Conservation (phyloP, 2,329 filamentous ascomycete genomes). For the Drechslerella stenobrocha region DNA sequence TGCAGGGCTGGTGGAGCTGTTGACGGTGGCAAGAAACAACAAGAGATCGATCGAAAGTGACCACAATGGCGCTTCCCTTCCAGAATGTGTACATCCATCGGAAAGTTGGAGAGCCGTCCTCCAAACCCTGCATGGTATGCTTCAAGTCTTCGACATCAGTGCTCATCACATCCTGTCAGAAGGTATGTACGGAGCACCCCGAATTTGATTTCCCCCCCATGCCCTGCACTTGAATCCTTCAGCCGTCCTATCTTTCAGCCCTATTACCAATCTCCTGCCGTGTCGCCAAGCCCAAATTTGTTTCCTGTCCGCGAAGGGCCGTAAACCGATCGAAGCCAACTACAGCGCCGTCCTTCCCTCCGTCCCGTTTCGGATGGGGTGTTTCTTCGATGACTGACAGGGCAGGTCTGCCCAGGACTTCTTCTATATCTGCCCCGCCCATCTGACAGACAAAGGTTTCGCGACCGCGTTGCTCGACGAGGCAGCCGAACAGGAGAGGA, state of each 20-base stretch:
- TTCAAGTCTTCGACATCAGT: constrained; percentile 86
- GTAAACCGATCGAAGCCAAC: neutral
- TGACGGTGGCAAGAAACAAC: constrained; percentile 18
- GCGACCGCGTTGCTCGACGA: constrained; percentile 67
- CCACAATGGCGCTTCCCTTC: constrained; percentile 35
- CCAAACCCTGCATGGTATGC: constrained; percentile 87
- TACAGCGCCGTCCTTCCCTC: neutral
- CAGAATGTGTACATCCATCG: constrained; percentile 44
- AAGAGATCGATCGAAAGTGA: constrained; percentile 10
- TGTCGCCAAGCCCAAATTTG: constrained; percentile 27
- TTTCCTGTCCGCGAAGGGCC: constrained; percentile 21
- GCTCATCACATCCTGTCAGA: constrained; percentile 83
- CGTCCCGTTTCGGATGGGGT: constrained; percentile 14
- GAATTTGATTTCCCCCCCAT: constrained; percentile 17
- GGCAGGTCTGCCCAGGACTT: constrained; percentile 65
- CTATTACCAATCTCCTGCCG: constrained; percentile 19
- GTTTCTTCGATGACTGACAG: constrained; percentile 28
- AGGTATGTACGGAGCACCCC: constrained; percentile 64
- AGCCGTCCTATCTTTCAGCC: constrained; percentile 33
- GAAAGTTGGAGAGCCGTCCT: constrained; percentile 58
- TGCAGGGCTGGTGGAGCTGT: constrained; percentile 16
- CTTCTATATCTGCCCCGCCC: constrained; percentile 84
- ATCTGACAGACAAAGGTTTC: constrained; percentile 82
- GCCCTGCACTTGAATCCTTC: constrained; percentile 8
- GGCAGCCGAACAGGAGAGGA: constrained; percentile 63